Evolutionary conservation across 2,329 filamentous ascomycete species (phyloP).

Genomic region (Fusarium drepaniforme): DNA sequence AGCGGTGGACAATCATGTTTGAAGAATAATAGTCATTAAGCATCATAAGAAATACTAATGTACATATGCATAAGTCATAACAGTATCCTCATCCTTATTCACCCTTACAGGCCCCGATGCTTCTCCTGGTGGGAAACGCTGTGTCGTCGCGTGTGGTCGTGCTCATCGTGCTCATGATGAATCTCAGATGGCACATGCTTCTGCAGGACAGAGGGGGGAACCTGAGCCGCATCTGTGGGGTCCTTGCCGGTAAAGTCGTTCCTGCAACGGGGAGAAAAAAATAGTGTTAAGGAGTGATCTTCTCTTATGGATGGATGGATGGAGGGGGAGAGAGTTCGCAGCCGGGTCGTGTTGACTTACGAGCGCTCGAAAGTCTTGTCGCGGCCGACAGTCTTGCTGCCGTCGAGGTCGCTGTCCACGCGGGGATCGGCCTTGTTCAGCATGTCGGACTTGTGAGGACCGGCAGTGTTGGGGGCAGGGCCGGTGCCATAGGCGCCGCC

Average conservation of each 20-base stretch:
- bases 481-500: constrained; percentile 51
- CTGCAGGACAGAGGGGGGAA: constrained; percentile 66
- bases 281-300: constrained; percentile 26
- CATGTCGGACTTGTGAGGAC: constrained; percentile 61
- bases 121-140: constrained; percentile 62
- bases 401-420: constrained; percentile 65
- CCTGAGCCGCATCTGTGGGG: constrained; percentile 68
- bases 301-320: background rate
- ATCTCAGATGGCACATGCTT: constrained; percentile 59
- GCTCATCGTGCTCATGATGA: constrained; percentile 57
- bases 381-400: constrained; percentile 59
- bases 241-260: constrained; percentile 50
- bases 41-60: constrained; percentile 24
- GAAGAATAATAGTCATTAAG: constrained; percentile 17
- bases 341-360: constrained; percentile 45
- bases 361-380: constrained; percentile 60
- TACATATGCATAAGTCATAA: constrained; percentile 38
- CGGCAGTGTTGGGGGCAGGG: constrained; percentile 49
- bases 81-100: background rate
- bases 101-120: constrained; percentile 58
- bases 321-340: background rate
- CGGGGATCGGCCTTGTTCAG: constrained; percentile 66
- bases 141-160: constrained; percentile 61
- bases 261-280: constrained; percentile 17
- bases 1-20: background rate